Evolutionary conservation across 345 rosid species (phyloP), one percentile per base, ranked within the genome.

Genomic region (Eutrema yunnanense): DNA sequence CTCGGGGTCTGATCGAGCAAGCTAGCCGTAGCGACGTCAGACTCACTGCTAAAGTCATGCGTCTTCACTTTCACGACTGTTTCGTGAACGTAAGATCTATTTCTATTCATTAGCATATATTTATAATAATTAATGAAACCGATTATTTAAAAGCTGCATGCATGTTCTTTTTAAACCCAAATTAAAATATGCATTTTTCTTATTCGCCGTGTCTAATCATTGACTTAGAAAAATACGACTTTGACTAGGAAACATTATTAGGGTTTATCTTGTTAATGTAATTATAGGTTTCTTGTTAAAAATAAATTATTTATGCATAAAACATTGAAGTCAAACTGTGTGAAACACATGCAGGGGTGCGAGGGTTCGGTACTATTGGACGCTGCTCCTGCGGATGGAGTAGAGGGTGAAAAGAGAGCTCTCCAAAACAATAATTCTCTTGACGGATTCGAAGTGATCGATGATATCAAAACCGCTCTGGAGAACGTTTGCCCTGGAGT

Each of bases 301-400:
- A 41, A 7, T 19, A 26, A 50, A 2, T 55, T 12, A 37, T 48
- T 55, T 12, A 37, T 48, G 13, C 42, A 38, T 29, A 10, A 40
- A 50, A 50, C 3, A 40, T 50, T 40, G 60, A 61, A 13, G 38
- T 55, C 7, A 44, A 53, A 2, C n/a, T 44, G 8, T 54, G 34
- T 47, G 34, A 56, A 58, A 10, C 41, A 56, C 62, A n/a, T n/a
- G n/a, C n/a, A 85, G 86, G 88, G 91, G 1, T 85, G 91, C 30
- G 86, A 87, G 53, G 88, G 79, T 6, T 87, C 91, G 2, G 66
- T 87, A 34, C 67, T 85, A 57, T 79, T 87, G 54, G 90, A 82
- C 36, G 73, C 63, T 30, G 78, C 78, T 50, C 78, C 78, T 22
- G 68, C 30, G 41, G 73, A 74, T 67, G 78, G 78, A 51, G 73